phyloP scores from a whole-genome alignment of 805 yeast genomes.

The Suhomyces faveliae region DNA sequence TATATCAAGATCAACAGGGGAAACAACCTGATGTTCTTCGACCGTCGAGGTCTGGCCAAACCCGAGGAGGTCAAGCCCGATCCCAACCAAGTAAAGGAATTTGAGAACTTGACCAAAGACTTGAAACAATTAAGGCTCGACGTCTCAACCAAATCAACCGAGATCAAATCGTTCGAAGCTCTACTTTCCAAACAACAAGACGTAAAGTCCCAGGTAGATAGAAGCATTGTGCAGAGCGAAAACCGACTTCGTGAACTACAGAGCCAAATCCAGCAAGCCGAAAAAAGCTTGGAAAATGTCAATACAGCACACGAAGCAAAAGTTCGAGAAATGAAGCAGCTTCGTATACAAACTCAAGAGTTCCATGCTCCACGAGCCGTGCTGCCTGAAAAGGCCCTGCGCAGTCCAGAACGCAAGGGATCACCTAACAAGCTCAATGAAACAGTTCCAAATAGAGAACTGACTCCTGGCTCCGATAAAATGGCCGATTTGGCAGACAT shows the following conservation, averaged over 20 bases:
- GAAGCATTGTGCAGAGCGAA: slow-evolving; percentile 21
- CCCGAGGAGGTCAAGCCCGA: background rate
- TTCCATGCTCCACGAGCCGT: background rate
- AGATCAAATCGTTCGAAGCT: slow-evolving; percentile 16
- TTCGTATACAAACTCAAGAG: background rate
- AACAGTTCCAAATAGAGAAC: background rate
- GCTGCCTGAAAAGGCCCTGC: background rate
- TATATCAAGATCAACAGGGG: slow-evolving; percentile 46
- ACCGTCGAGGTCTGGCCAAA: slow-evolving; percentile 16
- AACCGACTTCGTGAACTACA: slow-evolving; percentile 5
- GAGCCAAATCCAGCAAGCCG: slow-evolving; percentile 14
- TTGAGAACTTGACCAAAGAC: background rate
- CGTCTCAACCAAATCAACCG: slow-evolving; percentile 15
- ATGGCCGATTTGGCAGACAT: slow-evolving; percentile 38
- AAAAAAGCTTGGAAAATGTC: slow-evolving; percentile 12
- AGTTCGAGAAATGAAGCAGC: slow-evolving; percentile 8
- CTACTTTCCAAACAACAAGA: slow-evolving; percentile 20
- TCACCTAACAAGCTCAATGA: background rate
- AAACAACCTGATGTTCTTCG: slow-evolving; percentile 29
- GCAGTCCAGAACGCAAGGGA: background rate
- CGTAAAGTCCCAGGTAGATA: slow-evolving; percentile 21
- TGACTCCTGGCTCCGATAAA: slow-evolving; percentile 14
- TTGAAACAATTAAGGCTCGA: slow-evolving; percentile 21
- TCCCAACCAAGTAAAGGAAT: background rate
- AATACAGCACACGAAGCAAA: slow-evolving; percentile 5